phyloP scores from a whole-genome alignment of 345 rosid species.

The Brassica carinata region DNA sequence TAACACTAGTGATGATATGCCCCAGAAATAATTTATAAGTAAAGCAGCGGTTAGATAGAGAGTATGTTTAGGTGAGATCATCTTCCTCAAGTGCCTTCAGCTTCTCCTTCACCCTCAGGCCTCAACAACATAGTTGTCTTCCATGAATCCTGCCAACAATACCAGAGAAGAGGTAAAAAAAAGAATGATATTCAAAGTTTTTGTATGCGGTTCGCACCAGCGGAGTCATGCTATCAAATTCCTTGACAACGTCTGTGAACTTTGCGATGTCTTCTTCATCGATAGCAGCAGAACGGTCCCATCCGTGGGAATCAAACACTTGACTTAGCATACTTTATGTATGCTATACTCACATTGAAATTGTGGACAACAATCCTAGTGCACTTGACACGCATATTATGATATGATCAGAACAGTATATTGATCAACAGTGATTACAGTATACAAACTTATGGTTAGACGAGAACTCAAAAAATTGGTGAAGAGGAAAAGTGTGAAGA shows the following conservation, averaged over 20 bases:
- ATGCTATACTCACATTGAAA: background rate
- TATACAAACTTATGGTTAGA: too few relatives aligned
- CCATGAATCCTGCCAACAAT: slow-evolving; percentile 69
- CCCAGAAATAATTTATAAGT: background rate
- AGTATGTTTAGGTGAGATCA: slow-evolving; percentile 71
- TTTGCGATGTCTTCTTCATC: slow-evolving; percentile 91
- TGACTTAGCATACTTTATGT: background rate
- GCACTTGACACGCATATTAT: too few relatives aligned
- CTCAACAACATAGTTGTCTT: slow-evolving; percentile 74
- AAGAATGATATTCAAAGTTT: background rate
- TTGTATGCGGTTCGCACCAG: slow-evolving; percentile 52
- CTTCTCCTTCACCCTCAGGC: slow-evolving; percentile 90
- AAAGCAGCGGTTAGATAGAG: background rate
- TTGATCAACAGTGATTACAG: too few relatives aligned
- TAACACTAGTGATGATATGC: too few relatives aligned
- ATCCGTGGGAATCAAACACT: background rate
- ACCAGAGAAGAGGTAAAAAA: background rate
- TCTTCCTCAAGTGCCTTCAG: slow-evolving; percentile 93
- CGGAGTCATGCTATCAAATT: slow-evolving; percentile 96
- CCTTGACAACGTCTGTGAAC: slow-evolving; percentile 77
- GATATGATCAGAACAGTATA: too few relatives aligned
- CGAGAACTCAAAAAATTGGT: too few relatives aligned
- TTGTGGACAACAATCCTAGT: too few relatives aligned
- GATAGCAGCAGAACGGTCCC: slow-evolving; percentile 81
- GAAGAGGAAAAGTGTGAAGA: too few relatives aligned